These are phyloP conservation scores for Acorus gramineus DNA, from an alignment of 106 monocot genomes.

Conservation along the genomic window DNA sequence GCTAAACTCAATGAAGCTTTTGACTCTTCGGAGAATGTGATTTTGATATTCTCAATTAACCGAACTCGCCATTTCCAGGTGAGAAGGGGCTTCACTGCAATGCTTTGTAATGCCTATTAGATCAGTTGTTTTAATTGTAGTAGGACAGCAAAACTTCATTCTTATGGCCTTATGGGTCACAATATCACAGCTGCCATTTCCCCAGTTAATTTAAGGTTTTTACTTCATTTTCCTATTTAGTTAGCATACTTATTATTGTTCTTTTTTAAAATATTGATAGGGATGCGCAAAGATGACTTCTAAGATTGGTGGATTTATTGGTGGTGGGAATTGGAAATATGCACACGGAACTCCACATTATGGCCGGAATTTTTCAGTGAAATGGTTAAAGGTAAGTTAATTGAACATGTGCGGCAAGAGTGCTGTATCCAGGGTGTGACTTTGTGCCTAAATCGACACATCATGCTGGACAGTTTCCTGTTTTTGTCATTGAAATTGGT, in stretches of 20 bases:
- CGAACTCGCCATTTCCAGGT: slow-evolving; percentile 98
- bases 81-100: background rate
- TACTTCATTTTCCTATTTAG: no score
- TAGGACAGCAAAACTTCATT: no score
- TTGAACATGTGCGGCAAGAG: background rate
- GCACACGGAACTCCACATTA: slow-evolving; percentile 99
- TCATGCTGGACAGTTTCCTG: no score
- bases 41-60: slow-evolving; percentile 97
- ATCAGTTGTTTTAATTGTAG: no score
- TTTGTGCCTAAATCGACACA: no score
- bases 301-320: slow-evolving; percentile 93
- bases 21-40: slow-evolving; percentile 90
- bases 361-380: slow-evolving; percentile 92
- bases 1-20: slow-evolving; percentile 99
- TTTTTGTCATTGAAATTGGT: no score
- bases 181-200: no score
- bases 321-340: slow-evolving; percentile 99
- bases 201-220: no score
- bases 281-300: slow-evolving; percentile 99
- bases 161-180: no score
- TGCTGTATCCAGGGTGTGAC: no score
- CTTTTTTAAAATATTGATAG: slow-evolving; percentile 17
- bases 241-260: no score
- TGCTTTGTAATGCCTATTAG: no score
- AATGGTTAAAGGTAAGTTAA: slow-evolving; percentile 86